A percentile compares a stretch with the other conserved stretches of the same genome.
Evolutionary conservation across 1,284 basidiomycete species (phyloP).

Genomic region (Xanthoconium separans): DNA sequence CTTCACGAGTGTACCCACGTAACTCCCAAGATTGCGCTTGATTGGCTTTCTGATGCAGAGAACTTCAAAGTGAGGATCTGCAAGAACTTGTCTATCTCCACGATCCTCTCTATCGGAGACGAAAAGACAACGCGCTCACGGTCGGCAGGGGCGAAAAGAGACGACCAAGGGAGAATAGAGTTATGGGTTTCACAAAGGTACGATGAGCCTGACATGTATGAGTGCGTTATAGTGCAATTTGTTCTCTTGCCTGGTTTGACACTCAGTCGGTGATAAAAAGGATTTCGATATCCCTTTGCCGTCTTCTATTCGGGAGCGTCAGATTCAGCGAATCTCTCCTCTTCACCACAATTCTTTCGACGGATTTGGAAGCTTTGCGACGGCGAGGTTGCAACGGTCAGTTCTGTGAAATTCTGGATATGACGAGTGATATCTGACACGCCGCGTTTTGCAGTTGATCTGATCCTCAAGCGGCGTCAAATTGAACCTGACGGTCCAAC

Average conservation of each 20-base stretch:
- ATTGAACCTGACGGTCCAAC: background rate
- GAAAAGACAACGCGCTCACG: background rate
- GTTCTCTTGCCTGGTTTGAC: background rate
- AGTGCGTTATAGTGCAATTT: conserved; percentile 51
- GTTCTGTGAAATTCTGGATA: conserved; percentile 8
- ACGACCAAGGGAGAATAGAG: conserved; percentile 39
- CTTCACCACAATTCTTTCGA: conserved; percentile 92
- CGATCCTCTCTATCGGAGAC: background rate
- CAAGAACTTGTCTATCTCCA: background rate
- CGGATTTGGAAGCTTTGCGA: conserved; percentile 81
- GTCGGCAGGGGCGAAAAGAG: background rate
- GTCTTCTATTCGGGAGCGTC: conserved; percentile 69
- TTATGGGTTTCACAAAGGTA: conserved; percentile 73
- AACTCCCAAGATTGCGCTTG: background rate
- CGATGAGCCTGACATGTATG: conserved; percentile 84
- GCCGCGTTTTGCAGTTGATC: background rate
- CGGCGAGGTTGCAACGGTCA: conserved; percentile 84
- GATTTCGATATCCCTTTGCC: conserved; percentile 52
- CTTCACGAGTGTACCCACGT: background rate
- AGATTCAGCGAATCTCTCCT: conserved; percentile 83
- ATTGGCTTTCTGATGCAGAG: background rate
- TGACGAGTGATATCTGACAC: background rate
- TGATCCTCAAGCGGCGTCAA: conserved; percentile 16
- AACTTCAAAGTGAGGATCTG: background rate
- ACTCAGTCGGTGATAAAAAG: background rate